Base-by-base conservation (phyloP, 352 stramenopile species). In the Phytophthora fragariaefolia region DNA sequence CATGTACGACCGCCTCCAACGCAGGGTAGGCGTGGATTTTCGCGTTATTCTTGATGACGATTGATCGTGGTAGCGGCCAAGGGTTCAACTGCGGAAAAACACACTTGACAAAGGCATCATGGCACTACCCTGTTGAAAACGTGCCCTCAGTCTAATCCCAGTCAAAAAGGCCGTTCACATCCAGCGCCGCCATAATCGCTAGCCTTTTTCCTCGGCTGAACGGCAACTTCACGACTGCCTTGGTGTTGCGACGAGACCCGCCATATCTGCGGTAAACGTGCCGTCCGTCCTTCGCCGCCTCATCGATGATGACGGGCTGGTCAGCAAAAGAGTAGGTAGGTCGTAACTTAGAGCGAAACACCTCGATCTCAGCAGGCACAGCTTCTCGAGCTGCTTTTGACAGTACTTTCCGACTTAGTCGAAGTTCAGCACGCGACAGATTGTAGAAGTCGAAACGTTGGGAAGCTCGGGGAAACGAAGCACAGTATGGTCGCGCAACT, bases 81-180 rank as follows among this genome's bases (percentile, higher is more conserved):
- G 28, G 50, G 22, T 96, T 92, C 82, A 98, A 96, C 72, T 77
- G 95, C 63, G 98, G 24, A 4, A 58, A 86, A 28, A 70, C 68
- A 24, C 79, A 20, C 26, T 62, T 67, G 9, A 67, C 30, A 22
- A 62, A 54, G 0, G 26, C 42, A 4, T 53, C 23, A 18, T 61
- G 49, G n/a, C 61, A 56, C 1, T 24, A 23, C 2, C 18, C 22
- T 20, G 40, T 7, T 0, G 40, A 51, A 20, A 67, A 61, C 1
- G 50, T 67, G 1, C 23, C 30, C 13, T 56, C 50, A 6, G 51
- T 69, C 8, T 8, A 54, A 23, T 42, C 49, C 59, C 49, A 67
- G 6, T 1, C 59, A 40, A 57, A 56, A 48, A 58, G 18, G 0
- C 22, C 42, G 15, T 59, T 40, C 17, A 48, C 27, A 26, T 59